Evolutionary conservation across 192 early-diverging fungal genomes (phyloP), one percentile per base, ranked within the genome.

Genomic region (Entomortierella lignicola): DNA sequence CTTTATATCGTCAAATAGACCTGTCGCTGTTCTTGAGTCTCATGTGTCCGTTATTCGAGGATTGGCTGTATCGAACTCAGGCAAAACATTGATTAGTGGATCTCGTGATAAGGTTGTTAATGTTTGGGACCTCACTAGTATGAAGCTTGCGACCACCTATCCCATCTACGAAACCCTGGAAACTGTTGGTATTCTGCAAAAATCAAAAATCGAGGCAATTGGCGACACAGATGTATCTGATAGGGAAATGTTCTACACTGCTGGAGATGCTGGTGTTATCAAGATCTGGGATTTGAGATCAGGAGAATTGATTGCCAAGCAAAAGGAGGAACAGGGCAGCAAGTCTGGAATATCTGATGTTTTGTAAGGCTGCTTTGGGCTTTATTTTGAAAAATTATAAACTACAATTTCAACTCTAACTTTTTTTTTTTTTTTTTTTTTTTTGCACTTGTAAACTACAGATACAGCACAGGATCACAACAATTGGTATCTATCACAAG

Each of bases 21-120:
- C 93, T 67, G 71, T 91, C 34, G 88, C 89, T 4, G 90, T 94
- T 34, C 72, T 98, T 13, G 88, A 93, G 34, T 89, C 88, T 34
- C 98, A 99, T 66, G 92, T 95, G 23, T 95, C 94, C 70, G 93
- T 96, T 25, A 92, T 99, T 58, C 92, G 95, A 57, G 94, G 94
- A 20, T 87, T 99, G 32, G 93, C 90, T 43, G 93, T 98, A 57
- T 88, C 92, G 0, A 75, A 83, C 41, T 86, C 91, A 48, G 95
- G 92, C 23, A 66, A 82, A 37, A 82, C 81, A 42, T 87, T 98
- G 69, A 81, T 98, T 25, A 92, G 89, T 44, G 95, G 94, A 60
- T 95, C 90, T 3, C 91, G 98, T 56, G 98, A 99, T 71, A 93
- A 92, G 63, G 93, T 99, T 20, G 86, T 97, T 3, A 95, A 91